A percentile compares a stretch with the other conserved stretches of the same genome.
These are phyloP conservation scores for Rutstroemia sydowiana DNA, from an alignment of 2,329 filamentous ascomycete species.

Conservation along the genomic window DNA sequence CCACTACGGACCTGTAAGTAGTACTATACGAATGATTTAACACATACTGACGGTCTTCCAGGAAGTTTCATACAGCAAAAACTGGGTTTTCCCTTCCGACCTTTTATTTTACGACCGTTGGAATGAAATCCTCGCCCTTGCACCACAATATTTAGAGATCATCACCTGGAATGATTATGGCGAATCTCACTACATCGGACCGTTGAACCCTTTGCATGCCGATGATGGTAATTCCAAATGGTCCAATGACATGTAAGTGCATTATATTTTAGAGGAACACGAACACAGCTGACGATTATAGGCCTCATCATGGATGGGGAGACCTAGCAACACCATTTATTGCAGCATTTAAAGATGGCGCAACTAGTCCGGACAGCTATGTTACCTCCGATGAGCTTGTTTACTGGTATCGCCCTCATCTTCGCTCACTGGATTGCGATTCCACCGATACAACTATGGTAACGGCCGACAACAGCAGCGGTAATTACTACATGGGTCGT, in stretches of 20 bases:
- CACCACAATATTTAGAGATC: constrained; percentile 38
- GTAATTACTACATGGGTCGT: constrained; percentile 21
- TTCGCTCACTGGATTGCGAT: constrained; percentile 27
- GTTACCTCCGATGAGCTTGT: constrained; percentile 28
- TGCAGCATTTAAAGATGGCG: constrained; percentile 17
- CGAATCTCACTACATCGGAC: constrained; percentile 45
- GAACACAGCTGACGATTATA: neutral
- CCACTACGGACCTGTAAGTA: constrained; percentile 37
- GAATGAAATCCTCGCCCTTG: constrained; percentile 33
- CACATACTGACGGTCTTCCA: constrained; percentile 21
- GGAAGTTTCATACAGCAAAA: constrained; percentile 31
- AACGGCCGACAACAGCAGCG: constrained; percentile 13
- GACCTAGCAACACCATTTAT: constrained; percentile 23
- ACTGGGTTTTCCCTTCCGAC: constrained; percentile 37
- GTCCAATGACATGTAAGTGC: constrained; percentile 21
- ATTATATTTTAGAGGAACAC: neutral
- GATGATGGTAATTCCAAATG: constrained; percentile 33
- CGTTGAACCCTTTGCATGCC: constrained; percentile 32
- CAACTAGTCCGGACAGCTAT: constrained; percentile 11
- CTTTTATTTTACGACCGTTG: constrained; percentile 34
- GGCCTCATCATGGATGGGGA: constrained; percentile 43
- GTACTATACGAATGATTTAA: constrained; percentile 32
- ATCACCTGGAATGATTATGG: constrained; percentile 45
- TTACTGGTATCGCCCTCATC: constrained; percentile 36
- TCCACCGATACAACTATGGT: constrained; percentile 29